Evolutionary conservation across 441 rosid species (phyloP).

Genomic region (Brassica hybrid): DNA sequence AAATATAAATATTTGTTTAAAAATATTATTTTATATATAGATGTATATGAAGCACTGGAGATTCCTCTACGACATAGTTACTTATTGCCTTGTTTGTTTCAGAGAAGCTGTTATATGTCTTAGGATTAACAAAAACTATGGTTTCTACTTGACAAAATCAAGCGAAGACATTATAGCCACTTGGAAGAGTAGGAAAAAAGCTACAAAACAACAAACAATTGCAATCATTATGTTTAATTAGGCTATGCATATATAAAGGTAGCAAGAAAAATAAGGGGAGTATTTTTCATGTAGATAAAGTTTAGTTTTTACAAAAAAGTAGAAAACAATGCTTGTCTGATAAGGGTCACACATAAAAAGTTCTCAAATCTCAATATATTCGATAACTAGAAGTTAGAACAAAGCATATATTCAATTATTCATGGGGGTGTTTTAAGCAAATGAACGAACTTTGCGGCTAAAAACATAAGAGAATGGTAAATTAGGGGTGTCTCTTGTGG

Average conservation of each 20-base stretch:
- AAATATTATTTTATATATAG: too few species aligned
- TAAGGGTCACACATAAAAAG: too few species aligned
- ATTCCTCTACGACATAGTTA: too few species aligned
- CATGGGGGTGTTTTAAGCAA: slow-evolving; percentile 16
- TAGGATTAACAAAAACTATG: neutral
- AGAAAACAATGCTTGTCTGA: neutral
- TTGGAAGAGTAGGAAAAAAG: neutral
- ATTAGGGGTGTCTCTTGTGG: neutral
- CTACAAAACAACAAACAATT: neutral
- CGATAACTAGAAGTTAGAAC: too few species aligned
- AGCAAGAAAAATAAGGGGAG: too few species aligned
- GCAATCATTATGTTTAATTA: slow-evolving; percentile 18
- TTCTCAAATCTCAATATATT: neutral
- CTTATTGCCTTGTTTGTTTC: neutral
- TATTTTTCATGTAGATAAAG: neutral
- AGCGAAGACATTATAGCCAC: neutral
- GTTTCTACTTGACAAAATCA: slow-evolving; percentile 3
- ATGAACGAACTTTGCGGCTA: neutral
- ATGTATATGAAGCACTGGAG: too few species aligned
- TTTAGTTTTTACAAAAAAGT: neutral
- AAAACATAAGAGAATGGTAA: slow-evolving; percentile 17
- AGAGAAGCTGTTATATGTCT: neutral
- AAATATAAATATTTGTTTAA: too few species aligned
- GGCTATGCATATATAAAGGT: neutral
- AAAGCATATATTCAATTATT: too few species aligned